Conservation (phyloP, 2,329 filamentous ascomycete species). For the Dryadomyces quercivorus region DNA sequence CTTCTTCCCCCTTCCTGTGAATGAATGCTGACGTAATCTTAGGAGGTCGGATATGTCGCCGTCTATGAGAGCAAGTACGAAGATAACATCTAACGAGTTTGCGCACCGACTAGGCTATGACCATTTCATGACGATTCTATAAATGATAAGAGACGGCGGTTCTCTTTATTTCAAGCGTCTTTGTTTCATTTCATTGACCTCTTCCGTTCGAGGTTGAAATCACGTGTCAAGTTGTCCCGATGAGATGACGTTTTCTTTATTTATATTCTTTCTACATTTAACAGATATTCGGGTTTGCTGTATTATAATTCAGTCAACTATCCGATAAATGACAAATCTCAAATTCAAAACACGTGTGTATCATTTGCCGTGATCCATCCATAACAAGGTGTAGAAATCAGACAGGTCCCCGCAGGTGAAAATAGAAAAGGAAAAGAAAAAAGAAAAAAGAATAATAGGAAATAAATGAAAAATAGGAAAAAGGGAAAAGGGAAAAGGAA, state of each 20-base stretch:
- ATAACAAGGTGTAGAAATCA: neutral
- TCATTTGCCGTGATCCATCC: neutral
- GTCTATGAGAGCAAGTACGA: constrained; percentile 9
- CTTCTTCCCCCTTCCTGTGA: neutral
- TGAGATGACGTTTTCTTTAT: too few relatives aligned
- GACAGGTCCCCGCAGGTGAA: neutral
- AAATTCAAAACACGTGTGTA: neutral
- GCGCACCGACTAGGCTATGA: neutral
- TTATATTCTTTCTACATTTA: too few relatives aligned
- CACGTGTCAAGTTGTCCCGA: too few relatives aligned
- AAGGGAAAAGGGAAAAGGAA: neutral
- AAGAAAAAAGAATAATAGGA: neutral
- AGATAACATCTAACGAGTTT: too few relatives aligned
- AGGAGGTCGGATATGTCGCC: constrained; percentile 17
- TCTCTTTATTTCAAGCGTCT: too few relatives aligned
- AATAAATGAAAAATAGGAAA: neutral
- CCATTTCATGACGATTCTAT: too few relatives aligned
- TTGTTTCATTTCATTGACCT: too few relatives aligned
- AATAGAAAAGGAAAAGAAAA: neutral
- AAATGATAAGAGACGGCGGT: too few relatives aligned
- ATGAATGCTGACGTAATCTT: neutral
- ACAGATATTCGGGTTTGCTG: neutral
- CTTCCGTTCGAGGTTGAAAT: too few relatives aligned
- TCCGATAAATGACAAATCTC: neutral
- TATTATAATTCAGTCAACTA: neutral